phyloP scores from a whole-genome alignment of 1,284 basidiomycete species.

The Singerocomus rubriflavus region DNA sequence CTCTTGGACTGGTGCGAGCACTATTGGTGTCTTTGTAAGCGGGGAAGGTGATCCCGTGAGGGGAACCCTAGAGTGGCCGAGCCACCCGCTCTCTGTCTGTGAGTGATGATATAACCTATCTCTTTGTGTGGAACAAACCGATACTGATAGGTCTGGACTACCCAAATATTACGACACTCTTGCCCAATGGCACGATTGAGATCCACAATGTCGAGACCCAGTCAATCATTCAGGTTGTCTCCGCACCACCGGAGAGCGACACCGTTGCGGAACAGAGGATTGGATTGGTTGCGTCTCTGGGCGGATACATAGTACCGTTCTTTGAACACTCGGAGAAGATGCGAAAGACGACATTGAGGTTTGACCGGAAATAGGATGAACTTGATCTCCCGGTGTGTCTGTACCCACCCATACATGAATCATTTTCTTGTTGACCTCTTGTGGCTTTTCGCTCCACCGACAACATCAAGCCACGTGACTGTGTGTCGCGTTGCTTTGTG shows the following conservation, averaged over 20 bases:
- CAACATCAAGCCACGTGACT: slow-evolving; percentile 29
- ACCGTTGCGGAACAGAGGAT: slow-evolving; percentile 29
- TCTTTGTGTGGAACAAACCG: slow-evolving; percentile 1
- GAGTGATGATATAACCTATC: slow-evolving; percentile 31
- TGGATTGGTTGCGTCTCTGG: slow-evolving; percentile 46
- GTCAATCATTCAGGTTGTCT: slow-evolving; percentile 67
- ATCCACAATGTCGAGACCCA: slow-evolving; percentile 81
- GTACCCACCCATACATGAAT: slow-evolving; percentile 10
- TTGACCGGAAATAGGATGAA: slow-evolving; percentile 21
- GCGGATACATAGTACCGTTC: slow-evolving; percentile 62
- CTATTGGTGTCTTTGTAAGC: slow-evolving; percentile 83
- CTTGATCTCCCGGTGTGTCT: slow-evolving; percentile 23
- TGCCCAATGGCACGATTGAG: slow-evolving; percentile 76
- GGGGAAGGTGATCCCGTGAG: slow-evolving; percentile 84
- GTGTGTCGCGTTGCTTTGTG: slow-evolving; percentile 22
- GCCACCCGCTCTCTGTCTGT: slow-evolving; percentile 78
- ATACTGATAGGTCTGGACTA: slow-evolving; percentile 67
- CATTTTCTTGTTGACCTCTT: slow-evolving; percentile 11
- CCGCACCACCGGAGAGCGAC: slow-evolving; percentile 40
- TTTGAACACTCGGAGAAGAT: slow-evolving; percentile 57
- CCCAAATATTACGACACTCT: slow-evolving; percentile 74
- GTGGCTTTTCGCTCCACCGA: slow-evolving; percentile 2
- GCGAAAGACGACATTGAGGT: slow-evolving; percentile 34
- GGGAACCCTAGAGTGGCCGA: slow-evolving; percentile 83
- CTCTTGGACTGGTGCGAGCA: slow-evolving; percentile 73